These are phyloP conservation scores for Dendrobium chrysotoxum DNA, from an alignment of 106 monocot genomes.

Conservation along the genomic window DNA sequence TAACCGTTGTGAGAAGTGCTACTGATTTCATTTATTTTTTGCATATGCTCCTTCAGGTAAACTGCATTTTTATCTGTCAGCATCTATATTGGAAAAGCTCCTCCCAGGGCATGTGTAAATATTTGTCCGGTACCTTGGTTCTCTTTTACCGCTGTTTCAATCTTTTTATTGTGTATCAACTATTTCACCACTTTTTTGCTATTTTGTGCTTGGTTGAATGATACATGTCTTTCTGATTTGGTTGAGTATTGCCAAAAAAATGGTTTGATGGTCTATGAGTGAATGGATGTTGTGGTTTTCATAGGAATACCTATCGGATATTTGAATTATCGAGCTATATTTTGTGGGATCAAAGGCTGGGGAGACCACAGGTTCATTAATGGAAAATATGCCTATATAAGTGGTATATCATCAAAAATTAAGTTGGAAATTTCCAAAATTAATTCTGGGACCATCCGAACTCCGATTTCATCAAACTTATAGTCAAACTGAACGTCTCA, in stretches of 20 bases:
- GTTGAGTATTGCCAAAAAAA: not conserved
- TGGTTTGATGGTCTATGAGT: not conserved
- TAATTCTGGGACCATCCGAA: too few species aligned
- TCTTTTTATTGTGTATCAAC: not conserved
- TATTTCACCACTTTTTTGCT: not conserved
- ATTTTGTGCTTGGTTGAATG: not conserved
- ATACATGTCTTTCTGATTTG: not conserved
- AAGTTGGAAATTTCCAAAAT: too few species aligned
- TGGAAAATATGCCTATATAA: not conserved
- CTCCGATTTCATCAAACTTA: too few species aligned
- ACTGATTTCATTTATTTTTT: conserved; percentile 77
- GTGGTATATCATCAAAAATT: too few species aligned
- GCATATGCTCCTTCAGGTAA: conserved; percentile 84
- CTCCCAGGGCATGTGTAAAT: not conserved
- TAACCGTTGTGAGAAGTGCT: conserved; percentile 63
- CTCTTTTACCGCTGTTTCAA: not conserved
- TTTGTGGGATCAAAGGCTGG: conserved; percentile 1
- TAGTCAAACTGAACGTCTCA: too few species aligned
- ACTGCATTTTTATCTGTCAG: not conserved
- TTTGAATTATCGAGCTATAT: not conserved
- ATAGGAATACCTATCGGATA: too few species aligned
- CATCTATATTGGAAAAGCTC: not conserved
- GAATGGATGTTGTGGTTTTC: not conserved
- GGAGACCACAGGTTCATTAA: not conserved
- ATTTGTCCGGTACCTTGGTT: not conserved